Percentiles rank a stretch among this genome's conserved stretches.
phyloP scores from a whole-genome alignment of 257 asterid species.

The Gardenia jasminoides region DNA sequence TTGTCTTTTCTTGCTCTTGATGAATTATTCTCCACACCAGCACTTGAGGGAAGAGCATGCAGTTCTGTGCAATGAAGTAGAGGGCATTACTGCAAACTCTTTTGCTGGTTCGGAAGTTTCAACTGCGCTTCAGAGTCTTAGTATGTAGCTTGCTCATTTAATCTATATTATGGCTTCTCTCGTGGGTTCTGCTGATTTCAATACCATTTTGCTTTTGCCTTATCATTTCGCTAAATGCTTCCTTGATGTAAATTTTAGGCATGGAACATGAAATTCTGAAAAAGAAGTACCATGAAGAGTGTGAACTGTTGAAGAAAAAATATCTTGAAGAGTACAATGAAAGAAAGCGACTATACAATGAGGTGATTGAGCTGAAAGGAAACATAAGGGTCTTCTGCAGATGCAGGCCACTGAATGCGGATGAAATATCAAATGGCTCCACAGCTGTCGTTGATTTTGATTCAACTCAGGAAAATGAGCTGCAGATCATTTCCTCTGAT shows the following conservation, averaged over 20 bases:
- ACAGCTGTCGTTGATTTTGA: constrained; percentile 69
- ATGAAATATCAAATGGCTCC: constrained; percentile 64
- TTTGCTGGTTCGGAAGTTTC: constrained; percentile 55
- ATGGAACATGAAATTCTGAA: constrained; percentile 58
- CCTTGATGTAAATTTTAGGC: constrained; percentile 35
- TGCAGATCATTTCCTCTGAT: constrained; percentile 71
- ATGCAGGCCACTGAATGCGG: constrained; percentile 82
- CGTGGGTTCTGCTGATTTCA: not conserved
- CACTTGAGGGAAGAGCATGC: constrained; percentile 47
- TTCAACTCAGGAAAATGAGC: constrained; percentile 76
- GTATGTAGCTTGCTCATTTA: constrained; percentile 38
- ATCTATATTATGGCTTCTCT: not conserved
- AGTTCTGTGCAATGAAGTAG: constrained; percentile 54
- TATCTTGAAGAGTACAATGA: constrained; percentile 67
- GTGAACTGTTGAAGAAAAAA: constrained; percentile 60
- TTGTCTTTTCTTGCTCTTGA: not conserved
- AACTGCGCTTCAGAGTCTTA: constrained; percentile 55
- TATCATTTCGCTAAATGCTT: constrained; percentile 11
- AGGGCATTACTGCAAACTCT: constrained; percentile 53
- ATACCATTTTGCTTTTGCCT: constrained; percentile 3
- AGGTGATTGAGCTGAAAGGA: constrained; percentile 92
- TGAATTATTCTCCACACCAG: constrained; percentile 13
- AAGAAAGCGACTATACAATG: constrained; percentile 78
- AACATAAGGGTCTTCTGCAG: constrained; percentile 96
- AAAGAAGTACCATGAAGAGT: constrained; percentile 54